phyloP scores from a whole-genome alignment of 192 early-diverging fungal genomes.

The Coemansia asiatica region DNA sequence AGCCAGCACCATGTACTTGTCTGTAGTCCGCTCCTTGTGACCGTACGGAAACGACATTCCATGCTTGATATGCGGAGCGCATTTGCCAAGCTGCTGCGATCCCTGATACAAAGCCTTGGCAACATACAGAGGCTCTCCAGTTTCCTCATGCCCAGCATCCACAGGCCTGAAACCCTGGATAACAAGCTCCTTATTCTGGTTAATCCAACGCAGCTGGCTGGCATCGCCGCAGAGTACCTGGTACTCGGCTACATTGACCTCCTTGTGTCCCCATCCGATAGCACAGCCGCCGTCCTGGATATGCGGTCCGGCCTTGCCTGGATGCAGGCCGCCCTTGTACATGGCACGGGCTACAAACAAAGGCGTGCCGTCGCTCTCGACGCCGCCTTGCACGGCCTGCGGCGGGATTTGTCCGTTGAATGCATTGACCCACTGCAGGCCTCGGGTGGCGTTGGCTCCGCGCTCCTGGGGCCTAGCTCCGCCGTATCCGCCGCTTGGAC shows the following conservation, averaged over 20 bases:
- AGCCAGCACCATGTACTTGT: slow-evolving; percentile 52
- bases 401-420: slow-evolving; percentile 50
- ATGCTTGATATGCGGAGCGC: slow-evolving; percentile 52
- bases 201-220: slow-evolving; percentile 58
- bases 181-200: slow-evolving; percentile 45
- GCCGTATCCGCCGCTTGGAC: slow-evolving; percentile 1
- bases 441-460: slow-evolving; percentile 4
- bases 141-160: slow-evolving; percentile 48
- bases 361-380: slow-evolving; percentile 59
- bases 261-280: slow-evolving; percentile 61
- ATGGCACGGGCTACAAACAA: slow-evolving; percentile 59
- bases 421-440: slow-evolving; percentile 45
- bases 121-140: slow-evolving; percentile 51
- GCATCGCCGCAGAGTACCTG: slow-evolving; percentile 65
- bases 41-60: slow-evolving; percentile 54
- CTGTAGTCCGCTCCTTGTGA: slow-evolving; percentile 48
- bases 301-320: slow-evolving; percentile 55
- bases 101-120: slow-evolving; percentile 53
- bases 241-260: slow-evolving; percentile 51
- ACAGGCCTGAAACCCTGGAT: slow-evolving; percentile 41
- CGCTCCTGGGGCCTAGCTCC: slow-evolving; percentile 2
- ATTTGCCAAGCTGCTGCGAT: slow-evolving; percentile 57
- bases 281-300: slow-evolving; percentile 51
- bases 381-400: slow-evolving; percentile 60
- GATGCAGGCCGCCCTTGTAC: slow-evolving; percentile 57